Conservation (phyloP, 495 filamentous ascomycete genomes). For the Hypoxylon trugodes region DNA sequence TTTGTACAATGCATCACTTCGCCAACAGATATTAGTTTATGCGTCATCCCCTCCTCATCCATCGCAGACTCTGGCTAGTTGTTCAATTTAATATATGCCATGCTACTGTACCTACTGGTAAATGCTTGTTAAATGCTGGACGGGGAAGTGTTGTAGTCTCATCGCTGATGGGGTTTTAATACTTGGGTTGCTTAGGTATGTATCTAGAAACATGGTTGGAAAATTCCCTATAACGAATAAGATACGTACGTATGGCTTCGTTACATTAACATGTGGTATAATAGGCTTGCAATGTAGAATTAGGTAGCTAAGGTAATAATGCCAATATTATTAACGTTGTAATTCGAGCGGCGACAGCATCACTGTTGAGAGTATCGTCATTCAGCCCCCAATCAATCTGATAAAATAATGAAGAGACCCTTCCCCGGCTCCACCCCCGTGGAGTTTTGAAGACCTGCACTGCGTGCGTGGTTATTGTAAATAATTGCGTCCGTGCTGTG, state of each 20-base stretch:
- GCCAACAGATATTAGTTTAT: constrained; percentile 24
- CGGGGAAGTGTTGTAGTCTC: constrained; percentile 3
- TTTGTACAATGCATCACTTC: constrained; percentile 4
- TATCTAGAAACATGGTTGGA: background rate
- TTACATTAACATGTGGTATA: background rate
- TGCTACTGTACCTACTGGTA: constrained; percentile 30
- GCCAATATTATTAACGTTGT: background rate
- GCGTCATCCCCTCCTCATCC: constrained; percentile 15
- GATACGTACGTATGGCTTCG: background rate
- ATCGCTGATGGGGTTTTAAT: constrained; percentile 1
- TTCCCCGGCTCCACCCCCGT: constrained; percentile 30
- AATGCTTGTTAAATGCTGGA: no score
- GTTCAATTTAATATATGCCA: constrained; percentile 31
- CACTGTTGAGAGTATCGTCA: background rate
- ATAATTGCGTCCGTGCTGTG: constrained; percentile 22
- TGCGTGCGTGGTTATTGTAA: background rate
- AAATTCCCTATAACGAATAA: background rate
- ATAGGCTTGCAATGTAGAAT: background rate
- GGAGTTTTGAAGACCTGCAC: constrained; percentile 7
- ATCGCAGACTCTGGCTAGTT: constrained; percentile 28
- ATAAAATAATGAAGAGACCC: constrained; percentile 17
- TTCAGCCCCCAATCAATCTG: constrained; percentile 18
- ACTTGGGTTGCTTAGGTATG: background rate
- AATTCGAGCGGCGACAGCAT: background rate
- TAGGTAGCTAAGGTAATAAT: background rate